Evolutionary conservation across 1,284 basidiomycete genomes (phyloP).

Genomic region (Boletus semigastroideus): DNA sequence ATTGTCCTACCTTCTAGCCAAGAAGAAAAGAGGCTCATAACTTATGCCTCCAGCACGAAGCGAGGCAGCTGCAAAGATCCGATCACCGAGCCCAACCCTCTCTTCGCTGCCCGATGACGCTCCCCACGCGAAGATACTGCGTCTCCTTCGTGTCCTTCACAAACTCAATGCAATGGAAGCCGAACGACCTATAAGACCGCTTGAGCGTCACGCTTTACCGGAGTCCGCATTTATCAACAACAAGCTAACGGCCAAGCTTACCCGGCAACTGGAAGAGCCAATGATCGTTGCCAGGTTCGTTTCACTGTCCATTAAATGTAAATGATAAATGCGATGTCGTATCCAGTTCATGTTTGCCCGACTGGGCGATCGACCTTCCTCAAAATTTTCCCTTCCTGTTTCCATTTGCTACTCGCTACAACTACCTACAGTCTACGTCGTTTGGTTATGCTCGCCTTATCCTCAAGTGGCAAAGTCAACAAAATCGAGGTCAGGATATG

Average conservation of each 20-base stretch:
- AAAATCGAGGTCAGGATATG: conserved; percentile 68
- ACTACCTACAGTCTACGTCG: conserved; percentile 95
- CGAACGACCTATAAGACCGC: conserved; percentile 52
- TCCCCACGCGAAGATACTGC: conserved; percentile 87
- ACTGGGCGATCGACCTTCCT: conserved; percentile 94
- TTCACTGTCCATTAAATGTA: background rate
- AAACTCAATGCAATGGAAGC: conserved; percentile 68
- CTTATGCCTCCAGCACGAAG: conserved; percentile 26
- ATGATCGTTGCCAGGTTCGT: conserved; percentile 94
- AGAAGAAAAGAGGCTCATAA: conserved; percentile 16
- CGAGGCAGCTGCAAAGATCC: conserved; percentile 47
- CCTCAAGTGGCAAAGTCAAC: conserved; percentile 85
- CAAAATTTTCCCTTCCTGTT: conserved; percentile 97
- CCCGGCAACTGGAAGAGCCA: conserved; percentile 96
- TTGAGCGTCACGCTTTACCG: conserved; percentile 55
- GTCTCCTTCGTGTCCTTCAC: conserved; percentile 86
- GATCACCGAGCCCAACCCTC: conserved; percentile 61
- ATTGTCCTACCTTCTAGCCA: conserved; percentile 9
- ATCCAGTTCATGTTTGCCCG: conserved; percentile 85
- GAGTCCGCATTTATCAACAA: conserved; percentile 95
- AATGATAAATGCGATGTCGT: background rate
- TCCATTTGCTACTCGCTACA: conserved; percentile 95
- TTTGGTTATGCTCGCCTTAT: conserved; percentile 97
- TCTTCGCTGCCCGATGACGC: conserved; percentile 84
- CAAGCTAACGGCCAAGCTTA: conserved; percentile 96